Evolutionary conservation across 495 filamentous ascomycete species (phyloP), one percentile per base, ranked within the genome.

Genomic region (Penicillium dipodomyicola): DNA sequence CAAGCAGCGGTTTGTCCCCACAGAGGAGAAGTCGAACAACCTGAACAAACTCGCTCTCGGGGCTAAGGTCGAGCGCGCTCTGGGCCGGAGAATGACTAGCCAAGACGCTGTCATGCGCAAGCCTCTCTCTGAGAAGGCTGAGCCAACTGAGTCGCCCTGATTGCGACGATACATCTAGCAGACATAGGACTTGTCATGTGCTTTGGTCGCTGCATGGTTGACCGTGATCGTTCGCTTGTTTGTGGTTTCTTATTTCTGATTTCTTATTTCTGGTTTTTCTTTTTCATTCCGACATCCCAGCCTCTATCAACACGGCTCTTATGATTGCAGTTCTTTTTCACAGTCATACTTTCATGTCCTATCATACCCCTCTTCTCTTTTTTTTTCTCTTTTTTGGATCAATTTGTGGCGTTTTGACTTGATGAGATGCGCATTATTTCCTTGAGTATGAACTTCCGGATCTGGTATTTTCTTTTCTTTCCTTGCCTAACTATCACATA

Each of bases 1-100:
- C 58, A 80, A 85, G 57, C 94, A 98, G 76, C 88, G 94, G 57
- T 96, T 96, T 67, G 82, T 87, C 45, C 85, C 91, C 22, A 89
- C 79, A 56, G 78, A 83, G 37, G 85, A 96, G 73, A 96, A 97
- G 80, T 85, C 78, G 48, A 90, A 89, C 59, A 88, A 89, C 69
- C 72, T 96, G 65, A 89, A 86, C 73, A 96, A 96, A 74, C 77
- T 97, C 54, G 93, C 93, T 29, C 80, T 97, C 41, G 88, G 92
- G 43, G 93, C 94, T 39, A 97, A 97, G 75, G 82, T 97, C 40
- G 94, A 98, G 69, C 86, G 94, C 39, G 94, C 94, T 12, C 84
- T 98, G 37, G 89, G 85, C 52, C 79, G 94, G 63, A 84, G 94
- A 62, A 95, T 97, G 92, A 87, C 81, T 23, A 71, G 88, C 63